Base-by-base conservation (phyloP, 2,329 filamentous ascomycete species). In the Cladosporium sp. region DNA sequence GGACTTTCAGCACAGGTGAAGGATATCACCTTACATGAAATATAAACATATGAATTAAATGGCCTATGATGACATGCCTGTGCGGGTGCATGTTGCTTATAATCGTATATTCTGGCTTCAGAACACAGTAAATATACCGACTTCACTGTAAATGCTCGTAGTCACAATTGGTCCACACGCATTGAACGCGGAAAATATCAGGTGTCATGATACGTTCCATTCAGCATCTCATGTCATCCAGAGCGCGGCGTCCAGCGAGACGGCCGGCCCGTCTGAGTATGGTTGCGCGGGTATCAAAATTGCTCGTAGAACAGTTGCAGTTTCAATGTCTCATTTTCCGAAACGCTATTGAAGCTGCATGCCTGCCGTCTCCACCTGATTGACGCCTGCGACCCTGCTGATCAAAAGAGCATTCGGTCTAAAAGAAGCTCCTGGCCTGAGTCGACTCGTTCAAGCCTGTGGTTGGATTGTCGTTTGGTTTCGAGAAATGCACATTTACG, bases 271-370 rank as follows among this genome's bases (percentile, higher is more conserved):
- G 52, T 33, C 7, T 33, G 29, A 26, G 35, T 37, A 28, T 62
- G 29, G 18, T 62, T 62, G 49, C 60, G 60, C 60, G 60, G 60
- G 60, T 62, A 62, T 62, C 60, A 62, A 55, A 62, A 35, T 62
- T 50, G 60, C 31, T 62, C 49, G 60, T 62, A 62, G 60, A 33
- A 62, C 49, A 55, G 60, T 62, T 40, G 60, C 60, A 62, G 60
- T 62, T 62, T 62, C 60, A 62, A 62, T 50, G 49, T 62, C 49
- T 62, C 60, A 62, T 62, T 62, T 62, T 55, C 60, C 60, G 60
- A 40, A 62, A 62, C 60, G 60, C 60, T 62, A 62, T 26, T 62
- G 60, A 62, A 55, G 60, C 60, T 62, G 60, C 60, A 62, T 62
- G 60, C 60, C 60, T 62, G 60, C 49, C 49, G 60, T 62, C 49